Evolutionary conservation across 2,329 filamentous ascomycete genomes (phyloP).

Genomic region (Zasmidium cellare): DNA sequence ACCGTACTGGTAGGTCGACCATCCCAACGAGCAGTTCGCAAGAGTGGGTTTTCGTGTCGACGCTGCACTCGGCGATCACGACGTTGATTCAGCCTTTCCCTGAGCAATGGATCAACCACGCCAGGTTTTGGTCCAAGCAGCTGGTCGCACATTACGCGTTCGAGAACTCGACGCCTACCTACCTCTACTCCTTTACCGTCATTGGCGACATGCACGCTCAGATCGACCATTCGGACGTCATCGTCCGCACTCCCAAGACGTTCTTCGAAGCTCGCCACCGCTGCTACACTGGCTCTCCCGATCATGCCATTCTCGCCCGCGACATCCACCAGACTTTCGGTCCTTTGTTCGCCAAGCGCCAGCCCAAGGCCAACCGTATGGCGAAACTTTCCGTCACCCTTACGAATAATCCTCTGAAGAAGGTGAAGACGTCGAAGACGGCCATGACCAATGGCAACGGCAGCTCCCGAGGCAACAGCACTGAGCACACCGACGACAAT

Average conservation of each 20-base stretch:
- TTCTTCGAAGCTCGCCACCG: conserved; percentile 48
- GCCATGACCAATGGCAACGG: conserved; percentile 8
- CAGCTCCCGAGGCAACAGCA: conserved; percentile 7
- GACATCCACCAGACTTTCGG: conserved; percentile 50
- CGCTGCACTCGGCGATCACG: conserved; percentile 34
- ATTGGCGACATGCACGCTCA: conserved; percentile 35
- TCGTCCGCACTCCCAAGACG: conserved; percentile 41
- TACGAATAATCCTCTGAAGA: conserved; percentile 7
- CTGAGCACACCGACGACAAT: conserved; percentile 17
- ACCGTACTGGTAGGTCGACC: conserved; percentile 23
- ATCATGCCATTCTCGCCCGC: conserved; percentile 46
- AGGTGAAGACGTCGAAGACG: conserved; percentile 4
- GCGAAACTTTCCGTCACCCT: conserved; percentile 13
- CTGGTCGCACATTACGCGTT: conserved; percentile 36
- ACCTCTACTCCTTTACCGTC: conserved; percentile 45
- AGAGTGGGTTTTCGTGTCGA: conserved; percentile 38
- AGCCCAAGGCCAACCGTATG: conserved; percentile 11
- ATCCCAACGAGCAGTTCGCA: conserved; percentile 10
- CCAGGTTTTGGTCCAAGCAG: conserved; percentile 45
- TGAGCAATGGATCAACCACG: conserved; percentile 42
- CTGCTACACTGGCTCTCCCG: conserved; percentile 45
- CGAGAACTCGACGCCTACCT: conserved; percentile 29
- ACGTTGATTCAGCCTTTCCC: conserved; percentile 37
- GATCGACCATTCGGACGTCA: conserved; percentile 25
- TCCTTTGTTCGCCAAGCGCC: conserved; percentile 36